Evolutionary conservation across 148 eudicot species (phyloP).

Genomic region (Cornus suecica): DNA sequence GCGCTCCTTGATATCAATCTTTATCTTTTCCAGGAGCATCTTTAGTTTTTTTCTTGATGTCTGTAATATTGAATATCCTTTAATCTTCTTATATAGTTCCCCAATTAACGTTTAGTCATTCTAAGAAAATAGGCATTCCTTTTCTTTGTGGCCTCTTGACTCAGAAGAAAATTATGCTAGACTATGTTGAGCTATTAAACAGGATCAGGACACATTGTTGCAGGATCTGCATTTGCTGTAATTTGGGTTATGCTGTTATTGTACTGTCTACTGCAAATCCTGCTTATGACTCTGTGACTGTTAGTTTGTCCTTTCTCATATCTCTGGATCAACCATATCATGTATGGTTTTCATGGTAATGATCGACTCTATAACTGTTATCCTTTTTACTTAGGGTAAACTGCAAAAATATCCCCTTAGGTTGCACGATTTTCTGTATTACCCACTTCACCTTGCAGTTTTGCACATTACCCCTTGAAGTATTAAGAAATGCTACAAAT

Average conservation of each 20-base stretch:
- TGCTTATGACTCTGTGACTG: not conserved
- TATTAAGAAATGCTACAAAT: too few relatives aligned
- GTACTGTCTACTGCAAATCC: too few relatives aligned
- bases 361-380: not conserved
- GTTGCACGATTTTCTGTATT: too few relatives aligned
- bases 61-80: not conserved
- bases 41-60: not conserved
- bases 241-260: not conserved
- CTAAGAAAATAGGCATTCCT: not conserved
- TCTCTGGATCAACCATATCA: not conserved
- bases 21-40: too few relatives aligned
- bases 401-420: too few relatives aligned
- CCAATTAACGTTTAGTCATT: not conserved
- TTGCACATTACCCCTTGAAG: too few relatives aligned
- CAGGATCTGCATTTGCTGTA: not conserved
- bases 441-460: too few relatives aligned
- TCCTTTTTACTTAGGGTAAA: too few relatives aligned
- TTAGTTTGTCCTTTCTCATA: not conserved
- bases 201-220: not conserved
- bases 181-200: not conserved
- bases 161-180: not conserved
- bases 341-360: not conserved
- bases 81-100: not conserved
- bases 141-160: not conserved
- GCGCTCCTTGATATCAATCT: not conserved